These are phyloP conservation scores for Millerago galiae DNA, from an alignment of 805 yeast species.

Conservation along the genomic window DNA sequence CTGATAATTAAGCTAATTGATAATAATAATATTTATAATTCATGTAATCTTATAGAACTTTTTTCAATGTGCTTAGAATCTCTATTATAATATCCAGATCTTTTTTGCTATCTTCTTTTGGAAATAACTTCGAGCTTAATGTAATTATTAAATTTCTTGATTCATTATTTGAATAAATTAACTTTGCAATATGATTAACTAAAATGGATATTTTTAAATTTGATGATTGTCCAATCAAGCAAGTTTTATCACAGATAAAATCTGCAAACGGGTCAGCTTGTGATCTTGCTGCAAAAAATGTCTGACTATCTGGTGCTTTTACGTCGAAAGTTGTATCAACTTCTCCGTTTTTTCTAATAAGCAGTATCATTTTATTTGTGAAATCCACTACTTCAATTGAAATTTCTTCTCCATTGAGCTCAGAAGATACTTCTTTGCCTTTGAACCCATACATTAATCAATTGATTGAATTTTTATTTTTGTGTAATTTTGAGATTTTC, in stretches of 20 bases:
- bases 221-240: conserved; percentile 17
- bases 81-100: conserved; percentile 15
- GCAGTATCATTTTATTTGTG: conserved; percentile 32
- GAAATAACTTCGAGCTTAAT: conserved; percentile 21
- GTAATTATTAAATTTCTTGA: conserved; percentile 17
- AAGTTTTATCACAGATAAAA: conserved; percentile 31
- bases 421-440: background rate
- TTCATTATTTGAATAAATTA: conserved; percentile 14
- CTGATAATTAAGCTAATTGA: conserved; percentile 24
- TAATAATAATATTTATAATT: background rate
- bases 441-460: background rate
- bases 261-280: conserved; percentile 28
- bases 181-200: conserved; percentile 20
- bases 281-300: conserved; percentile 6
- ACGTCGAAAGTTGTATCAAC: conserved; percentile 23
- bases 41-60: background rate
- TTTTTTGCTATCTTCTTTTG: background rate
- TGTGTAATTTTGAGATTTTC: too few relatives aligned
- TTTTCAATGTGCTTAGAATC: conserved; percentile 12
- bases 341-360: conserved; percentile 37
- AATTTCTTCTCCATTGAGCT: background rate
- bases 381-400: conserved; percentile 25
- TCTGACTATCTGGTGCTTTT: conserved; percentile 17
- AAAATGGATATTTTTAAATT: conserved; percentile 14
- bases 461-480: background rate